Base-by-base conservation (phyloP, 345 rosid species). In the Geranium rotundifolium region DNA sequence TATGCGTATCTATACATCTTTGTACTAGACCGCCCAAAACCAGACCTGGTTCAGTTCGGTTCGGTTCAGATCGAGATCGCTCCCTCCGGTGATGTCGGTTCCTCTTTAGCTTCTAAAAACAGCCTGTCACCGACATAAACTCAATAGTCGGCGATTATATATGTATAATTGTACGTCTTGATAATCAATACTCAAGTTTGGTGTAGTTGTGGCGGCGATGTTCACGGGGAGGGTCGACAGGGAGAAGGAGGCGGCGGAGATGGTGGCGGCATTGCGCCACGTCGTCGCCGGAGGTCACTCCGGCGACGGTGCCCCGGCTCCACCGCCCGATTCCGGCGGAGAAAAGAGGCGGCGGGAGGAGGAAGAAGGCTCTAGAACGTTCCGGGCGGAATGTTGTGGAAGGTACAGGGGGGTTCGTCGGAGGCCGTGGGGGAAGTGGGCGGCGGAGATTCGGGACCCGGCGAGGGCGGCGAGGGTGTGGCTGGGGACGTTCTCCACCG, bases 391-490 rank as follows among this genome's bases (percentile, higher is more conserved):
- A 79, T n/a, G n/a, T n/a, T n/a, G n/a, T n/a, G n/a, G 96, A 60
- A 84, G 73, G 76, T 91, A 91, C 73, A 82, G 98, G 37, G 98
- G 98, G 60, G 95, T 91, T 54, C 81, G n/a, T n/a, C n/a, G n/a
- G n/a, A n/a, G n/a, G n/a, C n/a, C n/a, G n/a, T n/a, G n/a, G n/a
- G n/a, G n/a, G 98, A 89, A 87, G 65, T 91, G 96, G 96, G 98
- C 98, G 1, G 98, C 98, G 4, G 98, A 91, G 79, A 91, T 91
- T 57, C 74, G 98, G 60, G 98, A 91, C 67, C 98, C 98, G 0
- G 66, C 85, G 67, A 91, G 85, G 71, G 98, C 98, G 0, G 85
- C 88, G 23, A 78, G 98, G 65, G 98, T 91, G 54, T 91, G 98
- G 98, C 67, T 91, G 13, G 98, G 98, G 29, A 91, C 98, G 12